These are phyloP conservation scores for Carallia brachiata DNA, from an alignment of 345 rosid genomes.

Conservation along the genomic window DNA sequence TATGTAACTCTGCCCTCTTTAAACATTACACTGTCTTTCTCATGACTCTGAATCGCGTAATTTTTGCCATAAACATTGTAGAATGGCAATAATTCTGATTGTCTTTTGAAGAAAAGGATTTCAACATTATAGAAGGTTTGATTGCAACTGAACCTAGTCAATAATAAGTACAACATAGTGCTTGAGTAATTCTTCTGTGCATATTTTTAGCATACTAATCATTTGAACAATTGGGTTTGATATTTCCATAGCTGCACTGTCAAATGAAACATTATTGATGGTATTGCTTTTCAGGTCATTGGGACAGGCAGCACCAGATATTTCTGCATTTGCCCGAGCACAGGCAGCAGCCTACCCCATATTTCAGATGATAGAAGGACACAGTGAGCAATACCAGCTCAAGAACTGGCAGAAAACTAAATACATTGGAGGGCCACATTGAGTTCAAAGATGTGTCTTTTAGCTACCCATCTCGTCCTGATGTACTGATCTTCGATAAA, in stretches of 20 bases:
- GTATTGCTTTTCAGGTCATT: conserved; percentile 53
- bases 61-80: too few relatives aligned
- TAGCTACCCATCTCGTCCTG: conserved; percentile 85
- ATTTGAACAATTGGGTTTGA: too few relatives aligned
- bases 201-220: too few relatives aligned
- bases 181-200: background rate
- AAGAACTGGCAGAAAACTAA: conserved; percentile 45
- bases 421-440: conserved; percentile 70
- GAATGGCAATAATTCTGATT: too few relatives aligned
- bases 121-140: background rate
- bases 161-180: background rate
- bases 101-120: background rate
- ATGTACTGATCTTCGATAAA: conserved; percentile 58
- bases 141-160: background rate
- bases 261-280: background rate
- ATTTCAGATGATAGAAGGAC: conserved; percentile 83
- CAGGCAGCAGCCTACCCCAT: conserved; percentile 90
- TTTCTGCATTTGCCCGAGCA: conserved; percentile 76
- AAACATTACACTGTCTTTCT: background rate
- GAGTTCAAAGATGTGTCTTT: conserved; percentile 69
- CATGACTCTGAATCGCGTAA: too few relatives aligned
- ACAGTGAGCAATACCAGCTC: conserved; percentile 57
- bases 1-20: background rate
- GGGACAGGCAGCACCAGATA: conserved; percentile 91
- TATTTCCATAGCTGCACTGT: background rate